Evolutionary conservation across 306 rosid species (phyloP).

Genomic region (Trichosanthes truncata): DNA sequence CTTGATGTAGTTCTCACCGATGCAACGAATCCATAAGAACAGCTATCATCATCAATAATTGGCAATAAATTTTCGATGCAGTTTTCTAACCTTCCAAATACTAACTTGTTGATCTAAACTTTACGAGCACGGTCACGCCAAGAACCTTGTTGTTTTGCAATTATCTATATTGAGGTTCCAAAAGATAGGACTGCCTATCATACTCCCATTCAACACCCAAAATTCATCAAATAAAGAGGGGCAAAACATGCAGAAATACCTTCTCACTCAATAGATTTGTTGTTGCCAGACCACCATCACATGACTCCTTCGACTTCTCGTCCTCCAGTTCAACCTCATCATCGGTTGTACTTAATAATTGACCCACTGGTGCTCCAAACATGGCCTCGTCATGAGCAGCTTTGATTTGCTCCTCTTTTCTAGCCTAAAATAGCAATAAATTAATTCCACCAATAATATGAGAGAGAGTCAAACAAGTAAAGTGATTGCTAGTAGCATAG

Average conservation of each 20-base stretch:
- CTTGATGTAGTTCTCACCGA: background rate
- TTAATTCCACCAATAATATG: background rate
- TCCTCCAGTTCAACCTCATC: slow-evolving; percentile 46
- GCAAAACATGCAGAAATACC: slow-evolving; percentile 21
- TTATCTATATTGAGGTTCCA: slow-evolving; percentile 39
- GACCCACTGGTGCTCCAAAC: slow-evolving; percentile 53
- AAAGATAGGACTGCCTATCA: background rate
- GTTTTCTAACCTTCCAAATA: background rate
- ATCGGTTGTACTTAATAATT: slow-evolving; percentile 27
- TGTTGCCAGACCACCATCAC: slow-evolving; percentile 34
- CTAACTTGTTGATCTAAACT: slow-evolving; percentile 9
- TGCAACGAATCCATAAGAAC: background rate
- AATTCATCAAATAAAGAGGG: background rate
- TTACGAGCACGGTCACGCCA: slow-evolving; percentile 88
- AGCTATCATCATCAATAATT: background rate
- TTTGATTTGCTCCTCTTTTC: slow-evolving; percentile 62
- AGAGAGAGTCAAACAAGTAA: slow-evolving; percentile 5
- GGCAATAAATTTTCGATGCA: background rate
- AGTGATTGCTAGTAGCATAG: background rate
- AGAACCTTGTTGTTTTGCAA: slow-evolving; percentile 70
- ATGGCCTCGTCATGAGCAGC: slow-evolving; percentile 94
- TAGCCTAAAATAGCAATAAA: slow-evolving; percentile 36
- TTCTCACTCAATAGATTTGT: slow-evolving; percentile 70
- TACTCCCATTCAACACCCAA: background rate
- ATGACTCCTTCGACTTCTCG: slow-evolving; percentile 20